Evolutionary conservation across 495 filamentous ascomycete genomes (phyloP), one percentile per base, ranked within the genome.

Genomic region (Thermochaetoides thermophila): DNA sequence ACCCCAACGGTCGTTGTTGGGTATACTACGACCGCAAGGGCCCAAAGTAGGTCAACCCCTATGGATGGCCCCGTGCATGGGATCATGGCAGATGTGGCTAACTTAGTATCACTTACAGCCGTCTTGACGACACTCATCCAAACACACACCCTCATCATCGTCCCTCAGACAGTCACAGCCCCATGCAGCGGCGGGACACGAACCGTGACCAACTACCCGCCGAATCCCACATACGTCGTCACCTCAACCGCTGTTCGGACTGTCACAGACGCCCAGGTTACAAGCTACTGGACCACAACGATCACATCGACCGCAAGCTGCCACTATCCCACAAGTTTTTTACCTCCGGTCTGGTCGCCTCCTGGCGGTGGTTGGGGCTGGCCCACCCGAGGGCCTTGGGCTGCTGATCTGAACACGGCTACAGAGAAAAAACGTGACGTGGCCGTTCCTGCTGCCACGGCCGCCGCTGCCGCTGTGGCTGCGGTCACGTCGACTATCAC

Each of bases 1-100:
- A 63, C 59, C 0, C 59, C 59, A 15, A 63, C 59, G 2, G 53
- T 59, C 7, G 37, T 55, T 4, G 23, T 60, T 13, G 59, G 59
- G 12, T 38, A 52, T 25, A 63, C 59, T 11, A 59, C 49, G 32
- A 63, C 57, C 12, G 53, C 59, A 9, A 42, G 42, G 24, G 52
- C 53, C 7, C 45, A 44, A 23, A 63, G 56, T 62, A 52, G 5
- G 1, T 16, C 9, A 10, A 12, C 22, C 8, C 28, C 13, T 31
- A 8, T 6, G 12, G 1, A 7, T 9, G 33, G n/a, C n/a, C n/a
- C n/a, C n/a, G n/a, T n/a, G n/a, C n/a, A n/a, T n/a, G n/a, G n/a
- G n/a, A n/a, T n/a, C n/a, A n/a, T n/a, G n/a, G n/a, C n/a, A n/a
- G n/a, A n/a, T n/a, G n/a, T n/a, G n/a, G n/a, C n/a, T n/a, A n/a